Conservation (phyloP, 176 grass and related monocot genomes). For the Melocanna baccifera region DNA sequence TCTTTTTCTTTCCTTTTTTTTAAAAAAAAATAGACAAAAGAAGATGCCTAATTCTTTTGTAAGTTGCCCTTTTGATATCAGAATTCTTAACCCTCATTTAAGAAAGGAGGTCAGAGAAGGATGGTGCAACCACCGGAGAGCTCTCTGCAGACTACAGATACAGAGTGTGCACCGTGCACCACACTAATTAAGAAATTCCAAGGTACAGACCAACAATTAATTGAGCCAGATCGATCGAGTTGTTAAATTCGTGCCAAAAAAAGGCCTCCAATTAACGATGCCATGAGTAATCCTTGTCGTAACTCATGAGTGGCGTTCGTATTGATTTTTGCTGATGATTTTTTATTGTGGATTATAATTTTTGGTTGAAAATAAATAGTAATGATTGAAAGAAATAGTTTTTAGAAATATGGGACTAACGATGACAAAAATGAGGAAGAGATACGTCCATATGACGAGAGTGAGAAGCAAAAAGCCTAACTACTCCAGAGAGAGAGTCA, state of each 20-base stretch:
- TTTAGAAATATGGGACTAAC: too few species aligned
- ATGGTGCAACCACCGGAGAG: slow-evolving; percentile 23
- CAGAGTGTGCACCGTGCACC: not conserved
- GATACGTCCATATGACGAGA: accelerated
- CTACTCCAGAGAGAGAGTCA: not conserved
- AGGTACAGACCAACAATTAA: not conserved
- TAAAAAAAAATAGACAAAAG: not conserved
- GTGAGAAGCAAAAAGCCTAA: not conserved
- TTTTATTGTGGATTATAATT: too few species aligned
- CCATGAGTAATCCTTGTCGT: not conserved
- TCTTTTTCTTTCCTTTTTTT: not conserved
- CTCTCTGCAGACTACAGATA: not conserved
- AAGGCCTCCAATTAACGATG: not conserved
- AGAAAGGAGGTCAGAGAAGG: slow-evolving; percentile 24
- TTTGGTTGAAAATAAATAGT: too few species aligned
- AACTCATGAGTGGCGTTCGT: not conserved
- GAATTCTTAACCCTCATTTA: not conserved
- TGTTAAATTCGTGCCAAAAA: not conserved
- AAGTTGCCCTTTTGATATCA: slow-evolving; percentile 8
- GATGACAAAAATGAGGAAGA: too few species aligned
- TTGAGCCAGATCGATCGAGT: not conserved
- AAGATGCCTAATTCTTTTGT: slow-evolving; percentile 9
- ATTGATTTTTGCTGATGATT: too few species aligned
- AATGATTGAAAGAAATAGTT: too few species aligned
- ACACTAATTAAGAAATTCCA: not conserved